A percentile compares a stretch with the other conserved stretches of the same genome.
These are phyloP conservation scores for Paraphaeosphaeria sporulosa DNA, from an alignment of 2,329 filamentous ascomycete genomes.

Conservation along the genomic window DNA sequence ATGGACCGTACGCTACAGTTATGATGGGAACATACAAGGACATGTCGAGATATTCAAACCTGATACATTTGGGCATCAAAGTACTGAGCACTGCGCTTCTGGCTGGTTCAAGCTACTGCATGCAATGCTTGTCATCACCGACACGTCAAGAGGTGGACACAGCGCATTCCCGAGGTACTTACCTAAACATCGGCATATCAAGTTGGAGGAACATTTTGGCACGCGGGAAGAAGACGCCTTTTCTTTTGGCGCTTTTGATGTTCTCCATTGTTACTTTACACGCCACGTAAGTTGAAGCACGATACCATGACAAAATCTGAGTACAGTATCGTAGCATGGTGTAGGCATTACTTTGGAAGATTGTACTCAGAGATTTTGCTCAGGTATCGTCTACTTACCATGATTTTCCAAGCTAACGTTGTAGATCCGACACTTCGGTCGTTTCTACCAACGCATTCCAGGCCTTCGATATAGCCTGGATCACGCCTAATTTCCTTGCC, in stretches of 20 bases:
- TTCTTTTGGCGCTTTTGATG: not conserved
- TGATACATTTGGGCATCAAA: not conserved
- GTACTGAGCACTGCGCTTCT: too few species aligned
- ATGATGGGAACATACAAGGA: not conserved
- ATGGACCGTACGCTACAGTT: not conserved
- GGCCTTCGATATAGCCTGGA: not conserved
- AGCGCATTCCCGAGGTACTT: conserved; percentile 52
- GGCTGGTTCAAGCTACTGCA: too few species aligned
- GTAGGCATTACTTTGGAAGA: too few species aligned
- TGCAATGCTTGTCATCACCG: conserved; percentile 61
- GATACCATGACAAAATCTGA: too few species aligned
- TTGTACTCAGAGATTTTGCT: too few species aligned
- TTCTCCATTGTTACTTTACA: not conserved
- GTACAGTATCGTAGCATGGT: too few species aligned
- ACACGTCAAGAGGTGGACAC: conserved; percentile 58
- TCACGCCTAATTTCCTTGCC: not conserved
- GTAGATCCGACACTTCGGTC: not conserved
- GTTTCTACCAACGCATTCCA: not conserved
- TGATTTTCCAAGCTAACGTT: too few species aligned
- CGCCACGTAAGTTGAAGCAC: not conserved
- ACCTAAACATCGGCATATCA: conserved; percentile 51
- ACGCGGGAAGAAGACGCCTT: not conserved
- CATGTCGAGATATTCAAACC: not conserved
- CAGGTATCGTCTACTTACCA: too few species aligned
- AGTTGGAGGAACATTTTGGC: conserved; percentile 29